Base-by-base conservation (phyloP, 2,329 filamentous ascomycete species). In the Fusarium temperatum region DNA sequence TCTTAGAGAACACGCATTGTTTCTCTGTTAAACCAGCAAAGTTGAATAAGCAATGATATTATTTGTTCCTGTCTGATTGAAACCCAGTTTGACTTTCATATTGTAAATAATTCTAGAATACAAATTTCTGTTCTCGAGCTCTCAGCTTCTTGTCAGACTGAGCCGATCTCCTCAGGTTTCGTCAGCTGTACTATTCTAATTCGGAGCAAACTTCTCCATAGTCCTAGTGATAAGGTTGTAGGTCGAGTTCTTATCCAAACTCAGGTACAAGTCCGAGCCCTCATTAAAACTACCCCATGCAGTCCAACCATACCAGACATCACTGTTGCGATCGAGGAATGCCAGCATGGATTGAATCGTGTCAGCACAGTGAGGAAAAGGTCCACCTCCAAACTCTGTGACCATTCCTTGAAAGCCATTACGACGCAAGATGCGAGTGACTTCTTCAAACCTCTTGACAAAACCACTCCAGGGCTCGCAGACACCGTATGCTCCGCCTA, bases 231-330 rank as follows among this genome's bases (percentile, higher is more conserved):
- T 44, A 3, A 55, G 48, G 9, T 56, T 61, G 9, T 28, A 56
- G 11, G 38, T 42, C 8, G 58, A 61, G 20, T 56, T 24, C 8
- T 22, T 35, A 4, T 61, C 38, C 48, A 61, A 32, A 20, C 58
- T 56, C 38, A 61, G 13, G n/a, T 61, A 56, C 48, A 61, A 20
- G 18, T 61, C 58, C 8, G 48, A 61, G 15, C 26, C 58, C 24
- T 20, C 20, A n/a, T 61, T 61, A 2, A 61, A 61, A 3, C 58
- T 56, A 15, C 58, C 58, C 58, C 58, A 61, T 1, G 38, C 58
- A 17, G 38, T 61, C 58, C 58, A 61, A 9, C 48, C 58, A 38
- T 58, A 58, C 59, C 59, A 63, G 8, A 58, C 26, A 47, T 63
- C 59, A 17, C 51, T 63, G 22, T 58, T 63, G 7, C 59, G 32